Base-by-base conservation (phyloP, 1,139 yeast genomes). In the Pichia norvegensis region DNA sequence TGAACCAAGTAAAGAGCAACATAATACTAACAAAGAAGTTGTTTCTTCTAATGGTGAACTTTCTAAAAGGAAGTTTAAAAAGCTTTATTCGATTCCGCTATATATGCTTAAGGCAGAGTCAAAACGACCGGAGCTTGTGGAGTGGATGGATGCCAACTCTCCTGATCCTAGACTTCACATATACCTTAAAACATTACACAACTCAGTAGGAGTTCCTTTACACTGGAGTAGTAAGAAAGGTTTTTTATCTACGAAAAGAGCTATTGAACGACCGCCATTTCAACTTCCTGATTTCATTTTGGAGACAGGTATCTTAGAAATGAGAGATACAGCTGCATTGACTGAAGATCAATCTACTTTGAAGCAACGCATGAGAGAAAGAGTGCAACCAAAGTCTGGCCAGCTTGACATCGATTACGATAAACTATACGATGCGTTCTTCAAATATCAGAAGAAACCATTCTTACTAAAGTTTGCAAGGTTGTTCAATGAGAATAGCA, bases 321-420 rank as follows among this genome's bases (percentile, higher is more conserved):
- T 90, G 95, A 74, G 97, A 60, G 79, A 80, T 50, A 67, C 74
- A 13, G 76, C 73, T 35, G 82, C 27, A 4, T 39, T 38, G 11
- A 20, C 69, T 70, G 51, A 42, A 16, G 42, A 48, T 13, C 40
- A 35, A 17, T 42, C 49, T 4, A 50, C 46, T 3, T 61, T 87
- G 53, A 79, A 85, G 57, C 95, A 87, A 56, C 76, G 76, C 59
- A 84, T 83, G 62, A 71, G 97, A 51, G 94, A 85, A 48, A 72
- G 85, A 45, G 95, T 90, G 0, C 96, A 87, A 61, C 97, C 97
- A 0, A 87, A 86, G 61, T 71, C 87, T 78, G 95, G 95, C 1
- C 72, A 80, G 47, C 66, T 92, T 25, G 98, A 92, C 63, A 76
- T 92, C 33, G 97, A 92, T 62, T 90, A 85, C 61, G 83, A 77